Evolutionary conservation across 2,329 filamentous ascomycete species (phyloP).

Genomic region (Penicillium palitans): DNA sequence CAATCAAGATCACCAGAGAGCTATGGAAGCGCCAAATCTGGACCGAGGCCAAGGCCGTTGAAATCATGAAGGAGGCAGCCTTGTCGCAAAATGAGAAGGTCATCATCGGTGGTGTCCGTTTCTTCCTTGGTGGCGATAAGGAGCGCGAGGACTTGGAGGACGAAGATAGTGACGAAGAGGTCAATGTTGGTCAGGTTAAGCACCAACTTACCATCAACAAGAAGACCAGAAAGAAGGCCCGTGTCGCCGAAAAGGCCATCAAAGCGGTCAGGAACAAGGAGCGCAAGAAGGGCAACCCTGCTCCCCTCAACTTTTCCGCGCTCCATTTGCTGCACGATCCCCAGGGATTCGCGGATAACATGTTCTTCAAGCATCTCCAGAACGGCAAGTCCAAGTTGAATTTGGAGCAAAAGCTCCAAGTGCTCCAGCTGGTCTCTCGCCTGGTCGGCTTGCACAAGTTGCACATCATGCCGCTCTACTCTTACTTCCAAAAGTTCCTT

Average conservation of each 20-base stretch:
- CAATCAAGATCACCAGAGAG: conserved; percentile 91
- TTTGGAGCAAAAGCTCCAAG: conserved; percentile 84
- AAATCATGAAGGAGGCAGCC: conserved; percentile 94
- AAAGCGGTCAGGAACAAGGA: conserved; percentile 80
- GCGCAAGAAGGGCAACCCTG: conserved; percentile 82
- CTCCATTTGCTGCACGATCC: conserved; percentile 92
- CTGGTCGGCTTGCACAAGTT: conserved; percentile 91
- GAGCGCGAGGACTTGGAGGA: conserved; percentile 92
- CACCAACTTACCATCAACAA: conserved; percentile 93
- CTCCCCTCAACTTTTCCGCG: conserved; percentile 92
- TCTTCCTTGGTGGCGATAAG: conserved; percentile 95
- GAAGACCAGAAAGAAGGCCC: conserved; percentile 85
- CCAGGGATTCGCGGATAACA: conserved; percentile 84
- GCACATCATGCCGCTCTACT: conserved; percentile 86
- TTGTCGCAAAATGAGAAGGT: conserved; percentile 93
- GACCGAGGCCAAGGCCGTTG: conserved; percentile 92
- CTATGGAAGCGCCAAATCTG: conserved; percentile 96
- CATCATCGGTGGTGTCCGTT: conserved; percentile 79
- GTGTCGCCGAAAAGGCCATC: conserved; percentile 75
- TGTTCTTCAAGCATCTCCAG: conserved; percentile 90
- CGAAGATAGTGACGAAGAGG: conserved; percentile 76
- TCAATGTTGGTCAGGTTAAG: conserved; percentile 77
- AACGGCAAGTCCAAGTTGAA: conserved; percentile 81
- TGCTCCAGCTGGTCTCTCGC: conserved; percentile 85
- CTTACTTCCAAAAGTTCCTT: conserved; percentile 91